phyloP scores from a whole-genome alignment of 768 basidiomycete species.

The Trametes cinnabarina region DNA sequence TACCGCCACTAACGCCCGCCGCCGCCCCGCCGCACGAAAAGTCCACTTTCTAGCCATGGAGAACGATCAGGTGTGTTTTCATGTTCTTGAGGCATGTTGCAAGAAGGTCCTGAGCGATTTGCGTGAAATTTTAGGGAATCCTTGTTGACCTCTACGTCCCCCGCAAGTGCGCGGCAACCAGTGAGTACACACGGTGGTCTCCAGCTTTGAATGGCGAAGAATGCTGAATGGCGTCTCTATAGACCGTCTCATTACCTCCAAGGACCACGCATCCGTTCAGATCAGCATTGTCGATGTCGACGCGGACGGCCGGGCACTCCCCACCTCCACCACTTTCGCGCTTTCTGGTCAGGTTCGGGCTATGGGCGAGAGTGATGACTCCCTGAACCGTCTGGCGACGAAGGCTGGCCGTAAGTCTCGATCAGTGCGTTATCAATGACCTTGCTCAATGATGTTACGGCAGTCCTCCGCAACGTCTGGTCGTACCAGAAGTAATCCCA shows the following conservation, averaged over 20 bases:
- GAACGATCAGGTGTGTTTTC: conserved; percentile 75
- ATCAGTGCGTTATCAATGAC: no score
- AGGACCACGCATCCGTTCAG: conserved; percentile 99
- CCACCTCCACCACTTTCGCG: conserved; percentile 87
- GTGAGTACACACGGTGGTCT: conserved; percentile 48
- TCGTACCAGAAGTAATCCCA: conserved; percentile 82
- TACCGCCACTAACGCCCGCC: conserved; percentile 20
- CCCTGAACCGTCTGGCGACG: conserved; percentile 93
- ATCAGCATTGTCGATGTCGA: conserved; percentile 95
- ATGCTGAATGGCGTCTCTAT: conserved; percentile 3
- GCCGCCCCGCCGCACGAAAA: conserved; percentile 20
- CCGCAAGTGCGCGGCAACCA: conserved; percentile 98
- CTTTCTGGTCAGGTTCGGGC: conserved; percentile 93
- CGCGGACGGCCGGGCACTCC: conserved; percentile 74
- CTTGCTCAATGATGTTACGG: no score
- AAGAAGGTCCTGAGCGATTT: conserved; percentile 6
- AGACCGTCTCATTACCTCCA: conserved; percentile 98
- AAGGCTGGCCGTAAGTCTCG: conserved; percentile 93
- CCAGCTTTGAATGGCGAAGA: neutral
- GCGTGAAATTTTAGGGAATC: conserved; percentile 60
- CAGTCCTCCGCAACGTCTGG: conserved; percentile 97
- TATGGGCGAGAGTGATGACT: conserved; percentile 95
- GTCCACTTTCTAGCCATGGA: conserved; percentile 57
- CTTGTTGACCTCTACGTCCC: conserved; percentile 99
- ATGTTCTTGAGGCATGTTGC: neutral